Evolutionary conservation across 2,329 filamentous ascomycete species (phyloP), one percentile per base, ranked within the genome.

Genomic region (Fusarium sp.): DNA sequence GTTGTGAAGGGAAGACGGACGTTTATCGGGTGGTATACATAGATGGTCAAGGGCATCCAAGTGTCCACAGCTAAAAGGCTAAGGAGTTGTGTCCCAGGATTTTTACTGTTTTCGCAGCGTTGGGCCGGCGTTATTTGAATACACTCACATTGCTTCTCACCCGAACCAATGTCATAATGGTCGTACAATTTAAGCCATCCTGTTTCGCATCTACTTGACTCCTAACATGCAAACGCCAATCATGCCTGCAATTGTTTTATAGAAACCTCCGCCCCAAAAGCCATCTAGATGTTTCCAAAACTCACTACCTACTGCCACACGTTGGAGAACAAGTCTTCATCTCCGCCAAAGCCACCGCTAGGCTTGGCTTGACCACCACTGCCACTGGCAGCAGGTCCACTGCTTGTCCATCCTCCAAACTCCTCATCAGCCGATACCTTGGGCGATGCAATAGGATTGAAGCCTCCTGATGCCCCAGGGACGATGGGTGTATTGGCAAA

Each of bases 341-440:
- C 91, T 60, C 87, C 90, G 25, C 89, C 91, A 75, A 92, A 89
- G 19, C 89, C 89, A 28, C 87, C 84, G 32, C 88, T 83, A 38
- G 91, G 85, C 83, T 93, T 83, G 19, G 83, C 79, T 30, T 82
- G 82, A 52, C 81, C 81, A 50, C 80, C 80, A 54, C 81, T 81
- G 47, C 80, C 80, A 25, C 85, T 79, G 37, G 83, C 80, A 2
- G 83, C 80, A 13, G 86, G 83, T 42, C 86, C 76, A 88, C 92
- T 84, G 87, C 94, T 97, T 53, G 94, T 91, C 96, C 96, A 98
- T 18, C 96, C 95, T 25, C 96, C 96, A 84, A 98, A 98, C 80
- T 98, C 96, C 82, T 98, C 96, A 77, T 98, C 96, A 1, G 94
- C 93, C 40, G 93, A 88, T 5, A 97, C 93, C 78, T 92, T 92